Conservation (phyloP, 306 rosid species). For the Calophaca sinica region DNA sequence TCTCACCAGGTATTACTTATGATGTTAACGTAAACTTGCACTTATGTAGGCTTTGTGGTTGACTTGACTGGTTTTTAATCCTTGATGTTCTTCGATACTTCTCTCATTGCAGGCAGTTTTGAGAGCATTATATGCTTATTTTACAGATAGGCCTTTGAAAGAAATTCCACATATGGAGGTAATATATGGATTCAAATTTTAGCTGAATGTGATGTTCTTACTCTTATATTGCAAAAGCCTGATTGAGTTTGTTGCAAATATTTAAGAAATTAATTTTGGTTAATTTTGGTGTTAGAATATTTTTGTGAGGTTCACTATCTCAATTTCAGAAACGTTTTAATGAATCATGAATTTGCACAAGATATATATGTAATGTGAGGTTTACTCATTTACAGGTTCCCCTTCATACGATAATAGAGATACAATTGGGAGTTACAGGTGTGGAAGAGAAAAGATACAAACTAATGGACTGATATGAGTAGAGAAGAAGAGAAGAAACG, state of each 20-base stretch:
- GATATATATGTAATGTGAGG: conserved; percentile 29
- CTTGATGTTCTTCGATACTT: conserved; percentile 33
- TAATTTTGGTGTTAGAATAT: conserved; percentile 10
- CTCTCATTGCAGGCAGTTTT: conserved; percentile 79
- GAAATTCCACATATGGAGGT: conserved; percentile 97
- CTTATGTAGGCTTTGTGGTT: not conserved
- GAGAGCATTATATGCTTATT: conserved; percentile 94
- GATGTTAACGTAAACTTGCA: conserved; percentile 2
- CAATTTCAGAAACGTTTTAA: conserved; percentile 12
- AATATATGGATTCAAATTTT: conserved; percentile 41
- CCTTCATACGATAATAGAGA: conserved; percentile 95
- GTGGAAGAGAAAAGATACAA: conserved; percentile 98
- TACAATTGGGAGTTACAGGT: conserved; percentile 96
- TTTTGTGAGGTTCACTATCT: conserved; percentile 5
- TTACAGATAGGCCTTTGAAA: conserved; percentile 94
- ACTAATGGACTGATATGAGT: conserved; percentile 73
- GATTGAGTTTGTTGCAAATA: conserved; percentile 1
- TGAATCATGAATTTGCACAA: conserved; percentile 4
- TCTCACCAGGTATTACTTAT: conserved; percentile 80
- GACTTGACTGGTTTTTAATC: conserved; percentile 23
- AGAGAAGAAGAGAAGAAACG: not conserved
- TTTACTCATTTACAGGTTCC: conserved; percentile 73
- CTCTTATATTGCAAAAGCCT: conserved; percentile 34
- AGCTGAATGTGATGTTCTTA: not conserved
- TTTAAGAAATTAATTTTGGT: not conserved